Evolutionary conservation across 2,329 filamentous ascomycete species (phyloP).

Genomic region (Diaporthe nobilis): DNA sequence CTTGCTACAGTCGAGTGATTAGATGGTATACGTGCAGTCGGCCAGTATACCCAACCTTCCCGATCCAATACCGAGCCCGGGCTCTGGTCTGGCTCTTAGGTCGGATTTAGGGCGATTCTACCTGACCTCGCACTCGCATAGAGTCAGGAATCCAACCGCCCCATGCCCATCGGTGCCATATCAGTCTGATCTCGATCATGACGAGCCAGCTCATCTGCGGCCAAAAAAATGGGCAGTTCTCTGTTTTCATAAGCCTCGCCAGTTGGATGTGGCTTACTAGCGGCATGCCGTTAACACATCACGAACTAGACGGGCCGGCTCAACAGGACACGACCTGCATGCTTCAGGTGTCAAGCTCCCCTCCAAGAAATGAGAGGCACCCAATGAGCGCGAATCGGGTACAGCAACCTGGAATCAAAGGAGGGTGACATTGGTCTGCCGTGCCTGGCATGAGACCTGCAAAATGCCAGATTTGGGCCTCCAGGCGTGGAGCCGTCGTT

Average conservation of each 20-base stretch:
- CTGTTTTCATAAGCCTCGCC: not conserved
- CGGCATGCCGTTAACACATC: slow-evolving; percentile 1
- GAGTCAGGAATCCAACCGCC: not conserved
- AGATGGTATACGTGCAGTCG: not conserved
- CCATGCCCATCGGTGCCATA: not conserved
- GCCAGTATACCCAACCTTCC: not conserved
- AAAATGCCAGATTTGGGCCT: slow-evolving; percentile 17
- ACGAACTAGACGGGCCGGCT: slow-evolving; percentile 7
- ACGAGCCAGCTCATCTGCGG: slow-evolving; percentile 19
- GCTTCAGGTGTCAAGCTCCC: slow-evolving; percentile 16
- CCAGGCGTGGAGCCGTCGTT: slow-evolving; percentile 3
- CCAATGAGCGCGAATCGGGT: slow-evolving; percentile 34
- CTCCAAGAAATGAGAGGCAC: not conserved
- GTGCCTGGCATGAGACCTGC: slow-evolving; percentile 35
- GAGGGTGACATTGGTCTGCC: slow-evolving; percentile 31
- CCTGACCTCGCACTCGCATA: slow-evolving; percentile 11
- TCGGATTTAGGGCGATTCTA: not conserved
- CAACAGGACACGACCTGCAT: slow-evolving; percentile 23
- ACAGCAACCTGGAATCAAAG: slow-evolving; percentile 14
- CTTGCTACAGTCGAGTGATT: not conserved
- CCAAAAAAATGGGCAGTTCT: slow-evolving; percentile 18
- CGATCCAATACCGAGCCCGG: not conserved
- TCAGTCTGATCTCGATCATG: slow-evolving; percentile 24
- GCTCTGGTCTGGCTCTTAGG: not conserved
- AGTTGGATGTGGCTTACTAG: slow-evolving; percentile 11